phyloP scores from a whole-genome alignment of 73 alveolate species.

The Uronychia binucleata region DNA sequence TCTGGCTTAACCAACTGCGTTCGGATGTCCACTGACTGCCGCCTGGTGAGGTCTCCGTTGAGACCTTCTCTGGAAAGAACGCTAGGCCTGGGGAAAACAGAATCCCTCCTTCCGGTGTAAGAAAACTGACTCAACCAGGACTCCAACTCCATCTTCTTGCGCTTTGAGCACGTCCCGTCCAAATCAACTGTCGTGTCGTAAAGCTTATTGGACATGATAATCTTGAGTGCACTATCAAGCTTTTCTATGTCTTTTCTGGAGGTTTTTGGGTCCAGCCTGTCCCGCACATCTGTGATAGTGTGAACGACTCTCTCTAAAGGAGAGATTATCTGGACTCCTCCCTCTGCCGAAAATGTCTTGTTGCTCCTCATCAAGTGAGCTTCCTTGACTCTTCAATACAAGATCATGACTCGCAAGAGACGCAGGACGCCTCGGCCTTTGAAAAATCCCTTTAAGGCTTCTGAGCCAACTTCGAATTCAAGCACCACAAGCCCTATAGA shows the following conservation, averaged over 20 bases:
- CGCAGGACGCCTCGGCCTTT: not conserved
- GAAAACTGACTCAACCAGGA: not conserved
- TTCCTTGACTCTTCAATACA: not conserved
- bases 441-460: not conserved
- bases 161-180: not conserved
- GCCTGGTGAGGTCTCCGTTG: not conserved
- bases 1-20: conserved; percentile 1
- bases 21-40: not conserved
- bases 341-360: not conserved
- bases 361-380: not conserved
- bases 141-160: not conserved
- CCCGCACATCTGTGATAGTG: not conserved
- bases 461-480: not conserved
- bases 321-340: not conserved
- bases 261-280: not conserved
- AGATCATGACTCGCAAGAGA: not conserved
- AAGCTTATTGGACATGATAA: not conserved
- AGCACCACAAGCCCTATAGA: not conserved
- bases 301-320: not conserved
- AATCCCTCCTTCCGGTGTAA: not conserved
- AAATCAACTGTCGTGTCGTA: conserved; percentile 4
- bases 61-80: not conserved
- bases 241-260: not conserved
- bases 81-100: not conserved
- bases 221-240: not conserved